Conservation (phyloP, 371 early-diverging fungal species). For the Massospora cicadina region DNA sequence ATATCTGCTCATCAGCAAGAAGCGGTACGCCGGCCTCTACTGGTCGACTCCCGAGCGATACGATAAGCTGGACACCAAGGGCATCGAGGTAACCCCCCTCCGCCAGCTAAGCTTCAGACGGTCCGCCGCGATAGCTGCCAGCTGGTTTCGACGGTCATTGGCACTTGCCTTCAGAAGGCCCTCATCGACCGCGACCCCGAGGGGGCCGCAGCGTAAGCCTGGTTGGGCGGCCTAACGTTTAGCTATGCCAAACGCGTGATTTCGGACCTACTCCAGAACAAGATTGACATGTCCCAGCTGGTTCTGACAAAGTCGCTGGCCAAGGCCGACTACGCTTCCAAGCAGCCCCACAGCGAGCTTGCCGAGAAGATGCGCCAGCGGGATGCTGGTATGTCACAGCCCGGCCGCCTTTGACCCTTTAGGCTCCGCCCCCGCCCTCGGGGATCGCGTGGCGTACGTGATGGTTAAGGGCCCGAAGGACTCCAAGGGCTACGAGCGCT, state of each 20-base stretch:
- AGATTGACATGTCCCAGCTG: conserved; percentile 91
- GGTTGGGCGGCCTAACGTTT: neutral
- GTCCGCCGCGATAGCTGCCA: conserved; percentile 98
- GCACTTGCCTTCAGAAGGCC: conserved; percentile 83
- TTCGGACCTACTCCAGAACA: conserved; percentile 85
- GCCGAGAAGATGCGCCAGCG: conserved; percentile 95
- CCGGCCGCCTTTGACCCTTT: no score
- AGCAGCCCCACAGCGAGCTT: conserved; percentile 95
- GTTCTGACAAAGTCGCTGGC: conserved; percentile 97
- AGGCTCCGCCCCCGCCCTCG: conserved; percentile 87
- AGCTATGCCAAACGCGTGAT: conserved; percentile 85
- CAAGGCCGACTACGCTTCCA: conserved; percentile 88
- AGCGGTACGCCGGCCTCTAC: conserved; percentile 99
- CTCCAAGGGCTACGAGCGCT: conserved; percentile 41
- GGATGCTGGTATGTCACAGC: conserved; percentile 49
- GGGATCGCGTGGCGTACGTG: conserved; percentile 99
- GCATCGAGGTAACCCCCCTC: conserved; percentile 55
- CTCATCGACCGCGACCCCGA: conserved; percentile 82
- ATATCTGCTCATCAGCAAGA: conserved; percentile 97
- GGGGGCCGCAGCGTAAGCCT: conserved; percentile 67
- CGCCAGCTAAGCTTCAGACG: conserved; percentile 27
- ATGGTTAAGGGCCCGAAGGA: conserved; percentile 83
- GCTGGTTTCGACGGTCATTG: conserved; percentile 85
- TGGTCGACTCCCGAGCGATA: conserved; percentile 85
- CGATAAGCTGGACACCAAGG: conserved; percentile 97